Conservation (phyloP, 2,329 filamentous ascomycete genomes). For the Neophaeococcomyces aloes region DNA sequence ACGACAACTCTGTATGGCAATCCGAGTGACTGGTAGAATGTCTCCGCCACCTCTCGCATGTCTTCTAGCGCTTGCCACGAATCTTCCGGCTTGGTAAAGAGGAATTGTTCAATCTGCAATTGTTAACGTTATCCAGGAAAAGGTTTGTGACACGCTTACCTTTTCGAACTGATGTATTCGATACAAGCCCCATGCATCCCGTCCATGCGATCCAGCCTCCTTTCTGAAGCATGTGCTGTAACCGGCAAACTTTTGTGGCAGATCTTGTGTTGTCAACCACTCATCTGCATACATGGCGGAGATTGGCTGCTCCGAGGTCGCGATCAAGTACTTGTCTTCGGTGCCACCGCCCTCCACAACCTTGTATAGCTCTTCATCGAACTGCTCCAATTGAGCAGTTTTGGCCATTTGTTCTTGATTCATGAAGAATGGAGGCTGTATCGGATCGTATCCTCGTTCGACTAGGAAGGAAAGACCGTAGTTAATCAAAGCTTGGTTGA, state of each 20-base stretch:
- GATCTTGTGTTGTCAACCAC: slow-evolving; percentile 73
- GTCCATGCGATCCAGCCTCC: slow-evolving; percentile 82
- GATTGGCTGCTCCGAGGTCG: slow-evolving; percentile 89
- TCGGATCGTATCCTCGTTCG: slow-evolving; percentile 67
- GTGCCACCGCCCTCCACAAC: slow-evolving; percentile 74
- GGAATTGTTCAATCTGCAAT: slow-evolving; percentile 60
- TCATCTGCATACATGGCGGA: slow-evolving; percentile 87
- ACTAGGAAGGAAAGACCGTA: slow-evolving; percentile 86
- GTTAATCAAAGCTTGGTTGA: slow-evolving; percentile 89
- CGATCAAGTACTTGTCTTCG: slow-evolving; percentile 74
- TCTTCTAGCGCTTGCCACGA: slow-evolving; percentile 88
- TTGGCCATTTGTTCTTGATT: slow-evolving; percentile 93
- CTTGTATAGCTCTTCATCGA: slow-evolving; percentile 97
- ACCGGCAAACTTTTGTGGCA: slow-evolving; percentile 86
- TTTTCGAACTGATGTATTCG: slow-evolving; percentile 97
- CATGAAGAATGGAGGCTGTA: slow-evolving; percentile 91
- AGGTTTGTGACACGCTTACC: slow-evolving; percentile 32
- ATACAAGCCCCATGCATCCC: slow-evolving; percentile 97
- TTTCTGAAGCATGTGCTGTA: slow-evolving; percentile 94
- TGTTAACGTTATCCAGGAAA: slow-evolving; percentile 8
- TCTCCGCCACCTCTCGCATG: slow-evolving; percentile 85
- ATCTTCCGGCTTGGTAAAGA: slow-evolving; percentile 73
- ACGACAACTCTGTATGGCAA: slow-evolving; percentile 85
- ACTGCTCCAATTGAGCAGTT: slow-evolving; percentile 92
- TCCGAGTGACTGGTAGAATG: slow-evolving; percentile 84